phyloP scores from a whole-genome alignment of 2,329 filamentous ascomycete species.

The Neocucurbitaria cava region DNA sequence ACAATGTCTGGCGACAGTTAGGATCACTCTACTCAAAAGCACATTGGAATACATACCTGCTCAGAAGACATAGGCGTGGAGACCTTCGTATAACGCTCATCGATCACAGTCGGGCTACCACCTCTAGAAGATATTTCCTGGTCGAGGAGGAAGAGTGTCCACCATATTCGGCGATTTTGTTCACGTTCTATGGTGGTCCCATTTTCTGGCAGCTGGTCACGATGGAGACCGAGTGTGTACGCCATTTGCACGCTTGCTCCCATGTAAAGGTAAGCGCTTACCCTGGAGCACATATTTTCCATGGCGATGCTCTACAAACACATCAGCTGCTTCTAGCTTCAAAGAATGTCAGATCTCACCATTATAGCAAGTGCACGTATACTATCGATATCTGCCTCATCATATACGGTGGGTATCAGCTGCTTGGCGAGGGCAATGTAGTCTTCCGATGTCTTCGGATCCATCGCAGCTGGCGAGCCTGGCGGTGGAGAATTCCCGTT shows the following conservation, averaged over 20 bases:
- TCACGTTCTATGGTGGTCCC: constrained; percentile 39
- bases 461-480: constrained; percentile 23
- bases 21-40: not conserved
- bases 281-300: constrained; percentile 44
- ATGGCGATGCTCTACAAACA: constrained; percentile 39
- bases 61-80: constrained; percentile 42
- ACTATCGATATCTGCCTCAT: constrained; percentile 48
- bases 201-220: constrained; percentile 40
- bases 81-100: constrained; percentile 42
- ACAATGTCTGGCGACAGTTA: constrained; percentile 30
- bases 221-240: constrained; percentile 46
- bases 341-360: constrained; percentile 22
- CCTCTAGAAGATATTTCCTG: constrained; percentile 46
- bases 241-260: constrained; percentile 47
- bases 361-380: constrained; percentile 45
- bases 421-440: constrained; percentile 45
- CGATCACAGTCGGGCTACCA: constrained; percentile 43
- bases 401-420: constrained; percentile 41
- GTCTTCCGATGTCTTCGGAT: constrained; percentile 38
- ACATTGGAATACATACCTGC: constrained; percentile 27
- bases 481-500: constrained; percentile 30
- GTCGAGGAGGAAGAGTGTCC: constrained; percentile 46
- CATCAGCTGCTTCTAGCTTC: constrained; percentile 10
- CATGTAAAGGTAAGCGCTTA: constrained; percentile 46
- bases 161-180: constrained; percentile 47